Evolutionary conservation across 2,329 filamentous ascomycete species (phyloP).

Genomic region (Amphichorda felina): DNA sequence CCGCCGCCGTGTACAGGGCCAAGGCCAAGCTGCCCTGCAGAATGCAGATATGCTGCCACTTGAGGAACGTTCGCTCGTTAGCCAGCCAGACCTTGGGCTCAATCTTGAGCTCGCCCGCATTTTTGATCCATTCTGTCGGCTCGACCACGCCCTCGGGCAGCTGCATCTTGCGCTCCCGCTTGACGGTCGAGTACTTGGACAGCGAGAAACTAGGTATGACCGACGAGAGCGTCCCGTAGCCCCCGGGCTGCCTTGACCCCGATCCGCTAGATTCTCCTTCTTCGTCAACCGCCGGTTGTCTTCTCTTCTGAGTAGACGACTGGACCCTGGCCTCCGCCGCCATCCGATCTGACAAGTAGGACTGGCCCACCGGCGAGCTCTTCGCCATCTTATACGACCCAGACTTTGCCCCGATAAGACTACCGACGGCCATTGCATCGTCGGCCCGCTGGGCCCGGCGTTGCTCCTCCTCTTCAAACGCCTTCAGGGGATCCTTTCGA

Average conservation of each 20-base stretch:
- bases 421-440: conserved; percentile 82
- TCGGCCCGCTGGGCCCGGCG: conserved; percentile 69
- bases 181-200: conserved; percentile 58
- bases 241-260: conserved; percentile 10
- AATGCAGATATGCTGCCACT: conserved; percentile 94
- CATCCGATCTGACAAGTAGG: conserved; percentile 46
- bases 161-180: conserved; percentile 31
- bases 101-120: conserved; percentile 79
- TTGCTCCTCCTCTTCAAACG: conserved; percentile 86
- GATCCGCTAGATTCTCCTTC: too few species aligned
- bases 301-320: conserved; percentile 9
- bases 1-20: conserved; percentile 80
- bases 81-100: conserved; percentile 98
- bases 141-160: conserved; percentile 83
- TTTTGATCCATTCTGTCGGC: conserved; percentile 85
- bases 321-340: conserved; percentile 26
- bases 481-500: conserved; percentile 78
- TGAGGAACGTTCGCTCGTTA: conserved; percentile 96
- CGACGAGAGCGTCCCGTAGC: conserved; percentile 50
- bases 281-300: not conserved
- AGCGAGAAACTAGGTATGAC: conserved; percentile 76
- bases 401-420: conserved; percentile 56
- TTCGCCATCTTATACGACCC: conserved; percentile 44
- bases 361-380: conserved; percentile 57
- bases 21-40: conserved; percentile 76